Base-by-base conservation (phyloP, 208 protist genomes). In the Crithidia sp. region DNA sequence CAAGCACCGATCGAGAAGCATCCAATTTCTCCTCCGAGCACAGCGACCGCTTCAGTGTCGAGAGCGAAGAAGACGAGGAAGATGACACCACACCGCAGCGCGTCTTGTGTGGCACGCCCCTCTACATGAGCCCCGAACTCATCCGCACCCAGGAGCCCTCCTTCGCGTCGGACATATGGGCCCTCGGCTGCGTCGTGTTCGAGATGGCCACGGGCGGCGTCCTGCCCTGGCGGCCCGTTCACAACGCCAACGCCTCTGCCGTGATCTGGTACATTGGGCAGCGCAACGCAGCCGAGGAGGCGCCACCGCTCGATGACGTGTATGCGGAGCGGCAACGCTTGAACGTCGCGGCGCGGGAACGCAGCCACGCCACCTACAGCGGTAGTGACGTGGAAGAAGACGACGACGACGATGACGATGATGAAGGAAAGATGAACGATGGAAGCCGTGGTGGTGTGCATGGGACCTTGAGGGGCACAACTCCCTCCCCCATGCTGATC, bases 201-300 rank as follows among this genome's bases (percentile, higher is more conserved):
- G 94, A 98, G 75, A 96, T 98, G 92, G 85, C 89, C 5, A 95
- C 91, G 41, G 91, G 91, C 9, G 87, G 86, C n/a, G 58, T 87
- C 13, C 85, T 94, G 14, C 92, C 87, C 63, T 95, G 79, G 79
- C 71, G 74, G 5, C 77, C 92, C 41, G 54, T 93, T 8, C 83
- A 86, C 71, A 76, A 88, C 47, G 62, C 72, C 12, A 78, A 76
- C 47, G 77, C 86, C 4, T 67, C 81, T 7, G 68, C 80, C 10
- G 78, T 92, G 2, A 84, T 95, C 61, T 91, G 74, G 74, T 74
- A 87, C 67, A 95, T 95, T 79, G 89, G 89, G 6, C 63, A 76
- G 55, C 69, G 82, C 19, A 5, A 65, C 5, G 41, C 70, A 7
- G 67, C 77, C 13, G 57, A 61, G 19, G 73, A 82, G 6, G 71